Conservation (phyloP, 129 eudicot genomes). For the Deinandra increscens region DNA sequence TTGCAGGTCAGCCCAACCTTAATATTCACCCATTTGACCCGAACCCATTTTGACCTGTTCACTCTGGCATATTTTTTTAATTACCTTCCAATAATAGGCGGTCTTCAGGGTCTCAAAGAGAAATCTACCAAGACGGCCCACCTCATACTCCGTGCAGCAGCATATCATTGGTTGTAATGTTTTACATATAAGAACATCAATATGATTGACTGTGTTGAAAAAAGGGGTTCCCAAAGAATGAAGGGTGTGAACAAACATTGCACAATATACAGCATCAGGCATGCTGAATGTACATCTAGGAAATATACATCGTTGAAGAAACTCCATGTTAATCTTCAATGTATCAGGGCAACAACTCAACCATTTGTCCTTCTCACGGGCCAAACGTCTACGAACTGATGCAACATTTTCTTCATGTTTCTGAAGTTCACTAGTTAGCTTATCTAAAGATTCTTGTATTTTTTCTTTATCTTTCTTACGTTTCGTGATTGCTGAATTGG, state of each 20-base stretch:
- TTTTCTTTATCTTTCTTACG: slow-evolving; percentile 96
- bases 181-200: slow-evolving; percentile 92
- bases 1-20: background rate
- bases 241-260: slow-evolving; percentile 90
- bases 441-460: slow-evolving; percentile 89
- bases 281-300: slow-evolving; percentile 96
- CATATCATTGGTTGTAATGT: slow-evolving; percentile 99
- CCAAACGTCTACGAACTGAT: slow-evolving; percentile 82
- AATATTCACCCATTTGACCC: background rate
- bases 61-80: background rate
- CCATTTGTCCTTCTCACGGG: slow-evolving; percentile 94
- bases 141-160: slow-evolving; percentile 99
- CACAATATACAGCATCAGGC: slow-evolving; percentile 99
- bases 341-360: slow-evolving; percentile 94
- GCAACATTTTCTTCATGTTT: slow-evolving; percentile 92
- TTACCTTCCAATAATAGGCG: slow-evolving; percentile 95
- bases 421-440: slow-evolving; percentile 66
- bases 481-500: slow-evolving; percentile 92
- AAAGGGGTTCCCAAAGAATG: slow-evolving; percentile 95
- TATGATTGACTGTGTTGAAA: slow-evolving; percentile 95
- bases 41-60: background rate
- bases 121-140: slow-evolving; percentile 94
- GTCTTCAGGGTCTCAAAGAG: slow-evolving; percentile 85
- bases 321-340: slow-evolving; percentile 95
- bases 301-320: slow-evolving; percentile 93